Percentiles rank a stretch among this genome's conserved stretches.
Evolutionary conservation across 2,329 filamentous ascomycete genomes (phyloP).

Genomic region (Hawksworthiomyces lignivorus): DNA sequence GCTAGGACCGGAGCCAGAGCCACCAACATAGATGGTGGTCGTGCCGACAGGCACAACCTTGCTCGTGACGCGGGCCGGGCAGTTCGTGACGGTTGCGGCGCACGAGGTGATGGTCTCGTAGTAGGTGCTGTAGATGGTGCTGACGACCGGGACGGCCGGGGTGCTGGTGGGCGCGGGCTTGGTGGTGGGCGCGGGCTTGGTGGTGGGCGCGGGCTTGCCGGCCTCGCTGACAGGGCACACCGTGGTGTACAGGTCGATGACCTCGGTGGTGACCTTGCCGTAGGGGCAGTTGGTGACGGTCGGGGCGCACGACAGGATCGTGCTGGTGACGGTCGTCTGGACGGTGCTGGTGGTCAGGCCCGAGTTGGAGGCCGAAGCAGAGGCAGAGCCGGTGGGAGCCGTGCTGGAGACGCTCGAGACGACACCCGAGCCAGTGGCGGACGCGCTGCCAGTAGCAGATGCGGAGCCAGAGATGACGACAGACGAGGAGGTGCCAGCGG

Average conservation of each 20-base stretch:
- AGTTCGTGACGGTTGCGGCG: conserved; percentile 16
- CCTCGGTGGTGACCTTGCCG: conserved; percentile 14
- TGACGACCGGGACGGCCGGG: conserved; percentile 20
- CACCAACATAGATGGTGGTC: conserved; percentile 28
- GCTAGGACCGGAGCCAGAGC: conserved; percentile 2
- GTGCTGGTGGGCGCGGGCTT: conserved; percentile 4
- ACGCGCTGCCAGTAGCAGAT: not conserved
- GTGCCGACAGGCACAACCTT: conserved; percentile 8
- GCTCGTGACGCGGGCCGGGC: conserved; percentile 15
- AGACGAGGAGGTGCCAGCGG: too few relatives aligned
- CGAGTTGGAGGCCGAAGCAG: conserved; percentile 12
- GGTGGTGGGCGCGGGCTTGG: conserved; percentile 1
- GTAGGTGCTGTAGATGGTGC: conserved; percentile 31
- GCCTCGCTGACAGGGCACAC: conserved; percentile 15
- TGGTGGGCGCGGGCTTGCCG: not conserved
- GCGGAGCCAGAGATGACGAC: conserved; percentile 4
- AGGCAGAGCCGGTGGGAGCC: not conserved
- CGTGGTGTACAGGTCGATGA: conserved; percentile 17
- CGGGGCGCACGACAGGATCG: conserved; percentile 15
- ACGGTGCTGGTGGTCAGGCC: conserved; percentile 28
- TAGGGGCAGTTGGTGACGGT: conserved; percentile 18
- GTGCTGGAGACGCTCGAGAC: too few relatives aligned
- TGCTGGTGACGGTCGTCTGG: conserved; percentile 28
- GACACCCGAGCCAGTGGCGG: not conserved
- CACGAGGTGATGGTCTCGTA: conserved; percentile 28